Conservation (phyloP, 306 rosid species). For the Gillenia trifoliata region DNA sequence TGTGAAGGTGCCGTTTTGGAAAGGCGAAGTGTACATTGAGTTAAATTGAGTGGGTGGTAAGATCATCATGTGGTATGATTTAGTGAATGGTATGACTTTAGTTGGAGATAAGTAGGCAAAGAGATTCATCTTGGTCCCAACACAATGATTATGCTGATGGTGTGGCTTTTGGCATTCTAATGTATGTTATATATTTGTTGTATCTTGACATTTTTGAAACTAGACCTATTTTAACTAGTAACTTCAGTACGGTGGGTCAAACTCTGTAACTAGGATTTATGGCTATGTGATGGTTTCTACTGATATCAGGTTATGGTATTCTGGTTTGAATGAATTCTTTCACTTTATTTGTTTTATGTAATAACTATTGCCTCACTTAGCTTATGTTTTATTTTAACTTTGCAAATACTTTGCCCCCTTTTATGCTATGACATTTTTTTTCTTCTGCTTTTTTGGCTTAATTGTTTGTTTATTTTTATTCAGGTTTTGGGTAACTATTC, state of each 20-base stretch:
- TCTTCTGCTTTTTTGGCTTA: background rate
- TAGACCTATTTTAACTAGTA: background rate
- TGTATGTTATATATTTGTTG: background rate
- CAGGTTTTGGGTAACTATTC: slow-evolving; percentile 76
- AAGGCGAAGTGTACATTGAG: background rate
- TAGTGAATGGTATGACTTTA: background rate
- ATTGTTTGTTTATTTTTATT: slow-evolving; percentile 16
- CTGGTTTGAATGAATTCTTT: background rate
- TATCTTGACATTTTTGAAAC: background rate
- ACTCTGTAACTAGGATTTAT: background rate
- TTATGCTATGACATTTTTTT: background rate
- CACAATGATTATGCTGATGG: background rate
- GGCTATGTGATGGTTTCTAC: background rate
- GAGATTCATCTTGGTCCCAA: background rate
- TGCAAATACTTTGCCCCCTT: background rate
- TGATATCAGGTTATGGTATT: background rate
- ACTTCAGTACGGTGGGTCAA: background rate
- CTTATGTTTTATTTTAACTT: background rate
- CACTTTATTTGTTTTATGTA: background rate
- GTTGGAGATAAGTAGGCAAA: background rate
- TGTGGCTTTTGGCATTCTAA: background rate
- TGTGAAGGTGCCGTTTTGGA: background rate
- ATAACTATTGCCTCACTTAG: background rate
- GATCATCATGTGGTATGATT: background rate
- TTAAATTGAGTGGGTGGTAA: background rate